Conservation (phyloP, 176 grass and related monocot genomes). For the Leersia perrieri region DNA sequence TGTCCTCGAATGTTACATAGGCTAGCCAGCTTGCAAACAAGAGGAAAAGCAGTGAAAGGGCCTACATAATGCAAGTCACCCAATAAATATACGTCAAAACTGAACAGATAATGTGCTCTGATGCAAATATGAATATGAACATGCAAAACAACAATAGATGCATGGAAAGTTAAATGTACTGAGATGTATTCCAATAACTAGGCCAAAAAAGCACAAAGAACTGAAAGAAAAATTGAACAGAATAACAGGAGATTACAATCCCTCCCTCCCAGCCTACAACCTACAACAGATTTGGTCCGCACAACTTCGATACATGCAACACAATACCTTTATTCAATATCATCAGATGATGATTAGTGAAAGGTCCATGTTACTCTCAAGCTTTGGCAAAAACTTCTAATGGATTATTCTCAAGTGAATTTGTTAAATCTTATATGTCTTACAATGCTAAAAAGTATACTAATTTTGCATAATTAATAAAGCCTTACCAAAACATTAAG, state of each 20-base stretch:
- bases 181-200: constrained; percentile 24
- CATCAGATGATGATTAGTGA: background rate
- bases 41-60: constrained; percentile 80
- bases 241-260: background rate
- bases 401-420: constrained; percentile 18
- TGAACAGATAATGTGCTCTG: constrained; percentile 7
- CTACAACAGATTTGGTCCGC: background rate
- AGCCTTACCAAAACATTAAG: constrained; percentile 93
- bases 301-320: constrained; percentile 4
- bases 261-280: background rate
- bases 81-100: constrained; percentile 30
- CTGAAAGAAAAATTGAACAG: background rate
- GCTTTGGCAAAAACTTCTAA: background rate
- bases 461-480: constrained; percentile 16
- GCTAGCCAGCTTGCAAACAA: constrained; percentile 96
- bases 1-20: constrained; percentile 96
- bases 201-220: constrained; percentile 5
- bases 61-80: constrained; percentile 38
- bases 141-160: background rate
- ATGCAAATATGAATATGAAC: constrained; percentile 11
- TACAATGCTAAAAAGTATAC: background rate
- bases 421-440: background rate
- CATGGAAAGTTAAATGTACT: background rate
- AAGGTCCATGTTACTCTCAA: background rate
- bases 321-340: constrained; percentile 6